Base-by-base conservation (phyloP, 257 asterid genomes). In the Forsythia viridissima region DNA sequence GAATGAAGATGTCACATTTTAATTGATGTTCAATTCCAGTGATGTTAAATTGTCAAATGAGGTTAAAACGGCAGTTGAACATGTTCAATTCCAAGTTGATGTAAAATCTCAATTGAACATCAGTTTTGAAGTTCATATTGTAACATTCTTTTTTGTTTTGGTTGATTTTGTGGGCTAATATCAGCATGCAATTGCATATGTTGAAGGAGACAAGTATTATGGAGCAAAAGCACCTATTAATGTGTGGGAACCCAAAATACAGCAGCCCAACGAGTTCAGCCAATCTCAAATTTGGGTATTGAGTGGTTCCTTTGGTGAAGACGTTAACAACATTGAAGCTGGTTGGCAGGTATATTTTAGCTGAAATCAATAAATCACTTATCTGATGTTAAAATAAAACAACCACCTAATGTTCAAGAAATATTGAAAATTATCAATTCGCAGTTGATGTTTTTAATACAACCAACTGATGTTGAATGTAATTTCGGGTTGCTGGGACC, bases 281-380 rank as follows among this genome's bases (percentile, higher is more conserved):
- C 81, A 88, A 83, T 91, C 98, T 65, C 98, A 93, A 85, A 86
- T 93, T 80, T 93, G 98, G 98, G 87, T 93, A 39, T 81, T 91
- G 44, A 94, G 98, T 18, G 98, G 98, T 73, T 91, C 97, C 55
- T 91, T 90, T 73, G 97, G 97, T 41, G 94, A 91, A 86, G 95
- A 90, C 82, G 97, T 93, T 51, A 91, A 93, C 85, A 93, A 97
- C 92, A 91, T 93, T 73, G 97, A 93, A 87, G 97, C 97, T 84
- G 97, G 96, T 72, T 91, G 96, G 96, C 98, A 94, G 97, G 98
- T 94, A 87, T 46, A 67, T 44, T 69, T 67, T 70, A 4, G 15
- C 13, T 70, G 12, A 21, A 65, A 20, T 38, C 40, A 9, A 7
- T 24, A n/a, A 38, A 41, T 66, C 43, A 75, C 55, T 65, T 55